Conservation (phyloP, 441 rosid genomes). For the Mallotus japonicus region DNA sequence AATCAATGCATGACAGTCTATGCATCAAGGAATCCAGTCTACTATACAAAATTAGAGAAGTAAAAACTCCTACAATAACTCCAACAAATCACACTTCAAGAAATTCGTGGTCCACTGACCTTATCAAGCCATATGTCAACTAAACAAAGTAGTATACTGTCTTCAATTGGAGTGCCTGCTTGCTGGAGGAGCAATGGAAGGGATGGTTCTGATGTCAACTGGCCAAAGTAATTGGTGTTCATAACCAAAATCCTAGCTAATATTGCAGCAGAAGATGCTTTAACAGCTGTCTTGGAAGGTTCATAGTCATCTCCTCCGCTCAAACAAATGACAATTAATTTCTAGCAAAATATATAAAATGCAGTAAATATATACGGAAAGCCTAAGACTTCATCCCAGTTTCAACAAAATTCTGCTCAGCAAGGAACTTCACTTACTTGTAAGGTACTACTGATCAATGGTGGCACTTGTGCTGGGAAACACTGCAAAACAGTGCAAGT, state of each 20-base stretch:
- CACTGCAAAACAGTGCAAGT: slow-evolving; percentile 48
- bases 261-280: slow-evolving; percentile 80
- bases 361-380: slow-evolving; percentile 13
- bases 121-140: slow-evolving; percentile 96
- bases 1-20: not conserved
- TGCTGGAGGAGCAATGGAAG: slow-evolving; percentile 71
- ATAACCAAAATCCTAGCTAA: slow-evolving; percentile 93
- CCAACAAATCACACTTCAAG: slow-evolving; percentile 9
- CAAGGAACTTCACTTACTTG: slow-evolving; percentile 50
- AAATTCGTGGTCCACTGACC: slow-evolving; percentile 45
- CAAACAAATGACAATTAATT: slow-evolving; percentile 76
- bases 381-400: not conserved
- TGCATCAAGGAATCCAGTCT: not conserved
- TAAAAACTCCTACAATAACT: not conserved
- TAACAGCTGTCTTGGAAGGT: slow-evolving; percentile 84
- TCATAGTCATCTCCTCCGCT: slow-evolving; percentile 85
- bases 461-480: slow-evolving; percentile 85
- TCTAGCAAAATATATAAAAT: slow-evolving; percentile 40
- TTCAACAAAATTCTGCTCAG: slow-evolving; percentile 4
- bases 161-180: slow-evolving; percentile 64
- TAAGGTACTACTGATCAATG: slow-evolving; percentile 72
- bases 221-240: slow-evolving; percentile 85
- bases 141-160: slow-evolving; percentile 78
- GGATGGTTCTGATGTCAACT: slow-evolving; percentile 82
- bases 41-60: not conserved